Percentiles rank a stretch among this genome's conserved stretches.
Evolutionary conservation across 805 yeast species (phyloP).

Genomic region (Cyberlindnera euphorbiiphila): DNA sequence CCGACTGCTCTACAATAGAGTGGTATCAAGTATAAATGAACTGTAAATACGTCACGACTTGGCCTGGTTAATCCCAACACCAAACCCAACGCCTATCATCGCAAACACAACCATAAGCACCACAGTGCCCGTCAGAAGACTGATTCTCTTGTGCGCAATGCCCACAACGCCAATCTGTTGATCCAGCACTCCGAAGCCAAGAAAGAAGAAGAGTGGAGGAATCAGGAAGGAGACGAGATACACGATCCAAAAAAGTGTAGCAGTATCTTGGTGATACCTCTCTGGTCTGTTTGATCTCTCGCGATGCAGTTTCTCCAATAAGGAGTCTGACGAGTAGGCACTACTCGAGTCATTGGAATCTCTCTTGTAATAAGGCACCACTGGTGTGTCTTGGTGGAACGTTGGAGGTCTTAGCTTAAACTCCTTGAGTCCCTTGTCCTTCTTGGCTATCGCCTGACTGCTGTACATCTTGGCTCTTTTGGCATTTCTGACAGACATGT

Average conservation of each 20-base stretch:
- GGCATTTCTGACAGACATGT: conserved; percentile 7
- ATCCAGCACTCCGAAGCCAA: conserved; percentile 27
- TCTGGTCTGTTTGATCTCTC: conserved; percentile 14
- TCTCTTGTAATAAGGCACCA: conserved; percentile 1
- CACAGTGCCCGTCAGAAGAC: conserved; percentile 21
- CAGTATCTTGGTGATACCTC: conserved; percentile 6
- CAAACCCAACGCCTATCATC: conserved; percentile 44
- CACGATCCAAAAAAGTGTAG: conserved; percentile 1
- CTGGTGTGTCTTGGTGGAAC: neutral
- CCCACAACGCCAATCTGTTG: conserved; percentile 12
- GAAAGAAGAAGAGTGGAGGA: conserved; percentile 29
- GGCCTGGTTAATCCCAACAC: conserved; percentile 35
- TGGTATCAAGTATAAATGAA: no score
- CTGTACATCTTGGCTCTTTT: conserved; percentile 9
- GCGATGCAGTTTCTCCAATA: conserved; percentile 21
- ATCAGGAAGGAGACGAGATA: conserved; percentile 22
- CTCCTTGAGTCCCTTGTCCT: conserved; percentile 11
- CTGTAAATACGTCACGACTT: no score
- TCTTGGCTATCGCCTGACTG: conserved; percentile 6
- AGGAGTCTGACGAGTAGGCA: conserved; percentile 4
- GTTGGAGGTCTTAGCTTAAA: conserved; percentile 12
- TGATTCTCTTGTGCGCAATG: conserved; percentile 14
- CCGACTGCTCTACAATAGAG: no score
- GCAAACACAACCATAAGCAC: conserved; percentile 29
- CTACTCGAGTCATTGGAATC: conserved; percentile 5